Conservation (phyloP, 2,329 filamentous ascomycete species). For the Scedosporium minutisporum region DNA sequence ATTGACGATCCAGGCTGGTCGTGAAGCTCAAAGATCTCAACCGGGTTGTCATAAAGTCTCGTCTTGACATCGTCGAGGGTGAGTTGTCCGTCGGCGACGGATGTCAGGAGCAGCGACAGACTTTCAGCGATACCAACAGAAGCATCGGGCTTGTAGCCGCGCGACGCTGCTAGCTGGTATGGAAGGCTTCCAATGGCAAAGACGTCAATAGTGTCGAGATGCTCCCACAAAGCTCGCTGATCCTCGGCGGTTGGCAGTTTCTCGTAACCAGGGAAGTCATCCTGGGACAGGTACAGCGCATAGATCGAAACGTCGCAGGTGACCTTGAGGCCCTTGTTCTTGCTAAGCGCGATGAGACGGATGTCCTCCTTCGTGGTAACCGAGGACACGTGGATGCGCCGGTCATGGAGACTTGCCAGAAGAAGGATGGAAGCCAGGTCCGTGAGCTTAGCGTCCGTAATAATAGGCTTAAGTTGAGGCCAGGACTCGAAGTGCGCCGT, state of each 20-base stretch:
- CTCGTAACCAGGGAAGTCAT: conserved; percentile 58
- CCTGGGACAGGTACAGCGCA: conserved; percentile 63
- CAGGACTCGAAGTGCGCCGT: conserved; percentile 71
- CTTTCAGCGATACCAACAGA: conserved; percentile 62
- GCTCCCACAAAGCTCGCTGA: conserved; percentile 65
- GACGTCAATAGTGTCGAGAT: conserved; percentile 63
- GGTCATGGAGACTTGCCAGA: conserved; percentile 66
- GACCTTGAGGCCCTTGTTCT: conserved; percentile 71
- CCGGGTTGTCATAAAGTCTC: conserved; percentile 68
- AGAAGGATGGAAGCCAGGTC: conserved; percentile 73
- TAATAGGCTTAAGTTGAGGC: conserved; percentile 68
- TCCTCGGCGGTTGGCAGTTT: conserved; percentile 58
- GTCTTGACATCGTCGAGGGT: conserved; percentile 64
- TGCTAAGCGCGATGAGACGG: conserved; percentile 64
- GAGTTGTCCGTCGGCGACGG: conserved; percentile 62
- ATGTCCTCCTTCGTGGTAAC: conserved; percentile 78
- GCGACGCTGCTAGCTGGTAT: conserved; percentile 58
- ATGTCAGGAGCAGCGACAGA: conserved; percentile 65
- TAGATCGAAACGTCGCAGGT: conserved; percentile 79
- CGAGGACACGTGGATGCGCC: conserved; percentile 70
- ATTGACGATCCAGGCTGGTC: conserved; percentile 65
- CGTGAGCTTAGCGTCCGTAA: conserved; percentile 72
- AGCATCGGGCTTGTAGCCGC: conserved; percentile 43
- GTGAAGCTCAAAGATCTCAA: conserved; percentile 73
- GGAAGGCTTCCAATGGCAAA: conserved; percentile 73